phyloP scores from a whole-genome alignment of 1,139 yeast species.

The Magnusiomyces clavatus region DNA sequence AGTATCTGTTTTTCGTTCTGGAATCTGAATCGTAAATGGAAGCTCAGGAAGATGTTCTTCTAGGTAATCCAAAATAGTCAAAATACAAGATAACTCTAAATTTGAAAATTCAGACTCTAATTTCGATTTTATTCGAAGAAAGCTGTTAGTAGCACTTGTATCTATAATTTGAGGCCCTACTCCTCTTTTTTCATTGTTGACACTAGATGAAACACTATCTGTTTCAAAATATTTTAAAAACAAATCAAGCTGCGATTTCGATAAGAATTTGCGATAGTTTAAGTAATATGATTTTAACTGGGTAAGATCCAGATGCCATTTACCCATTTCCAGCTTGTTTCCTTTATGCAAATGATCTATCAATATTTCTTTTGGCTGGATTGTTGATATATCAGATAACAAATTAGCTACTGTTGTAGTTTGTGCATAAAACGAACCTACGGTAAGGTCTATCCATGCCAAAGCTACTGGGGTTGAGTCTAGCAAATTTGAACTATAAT shows the following conservation, averaged over 20 bases:
- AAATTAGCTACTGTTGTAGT: slow-evolving; percentile 50
- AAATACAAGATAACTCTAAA: slow-evolving; percentile 46
- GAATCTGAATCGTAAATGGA: slow-evolving; percentile 42
- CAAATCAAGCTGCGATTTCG: slow-evolving; percentile 22
- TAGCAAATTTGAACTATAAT: slow-evolving; percentile 21
- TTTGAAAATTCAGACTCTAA: slow-evolving; percentile 20
- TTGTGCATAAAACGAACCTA: slow-evolving; percentile 70
- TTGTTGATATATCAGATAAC: slow-evolving; percentile 53
- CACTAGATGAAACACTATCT: slow-evolving; percentile 11
- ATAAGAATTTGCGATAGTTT: slow-evolving; percentile 41
- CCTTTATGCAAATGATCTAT: slow-evolving; percentile 33
- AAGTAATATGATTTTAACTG: slow-evolving; percentile 57
- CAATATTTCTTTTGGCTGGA: slow-evolving; percentile 61
- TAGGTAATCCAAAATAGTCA: slow-evolving; percentile 50
- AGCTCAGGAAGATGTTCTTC: slow-evolving; percentile 49
- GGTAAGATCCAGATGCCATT: slow-evolving; percentile 52
- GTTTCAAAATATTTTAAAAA: slow-evolving; percentile 1
- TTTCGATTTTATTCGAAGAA: slow-evolving; percentile 1
- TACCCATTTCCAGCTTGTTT: slow-evolving; percentile 36
- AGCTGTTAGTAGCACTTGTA: slow-evolving; percentile 13
- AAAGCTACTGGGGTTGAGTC: slow-evolving; percentile 52
- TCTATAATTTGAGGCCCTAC: slow-evolving; percentile 8
- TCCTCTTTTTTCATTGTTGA: no score
- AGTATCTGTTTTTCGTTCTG: slow-evolving; percentile 42
- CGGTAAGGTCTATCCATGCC: slow-evolving; percentile 83